A percentile compares a stretch with the other conserved stretches of the same genome.
Evolutionary conservation across 2,329 filamentous ascomycete genomes (phyloP).

Genomic region (Rhinocladiella similis): DNA sequence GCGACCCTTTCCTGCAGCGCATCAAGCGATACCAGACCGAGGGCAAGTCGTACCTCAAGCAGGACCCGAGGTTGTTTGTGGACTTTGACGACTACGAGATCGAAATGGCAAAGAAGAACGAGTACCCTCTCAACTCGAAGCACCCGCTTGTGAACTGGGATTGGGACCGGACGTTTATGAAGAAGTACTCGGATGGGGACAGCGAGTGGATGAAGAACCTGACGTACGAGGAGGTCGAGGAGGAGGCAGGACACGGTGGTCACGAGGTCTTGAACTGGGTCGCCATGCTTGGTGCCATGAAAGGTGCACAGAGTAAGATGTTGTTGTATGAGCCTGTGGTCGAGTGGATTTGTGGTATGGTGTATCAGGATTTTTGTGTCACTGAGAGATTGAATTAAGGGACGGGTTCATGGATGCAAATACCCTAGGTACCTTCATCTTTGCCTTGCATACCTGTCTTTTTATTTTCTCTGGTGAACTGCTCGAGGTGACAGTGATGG

Average conservation of each 20-base stretch:
- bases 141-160: constrained; percentile 34
- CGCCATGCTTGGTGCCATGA: constrained; percentile 21
- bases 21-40: constrained; percentile 35
- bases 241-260: constrained; percentile 27
- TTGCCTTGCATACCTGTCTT: too few relatives aligned
- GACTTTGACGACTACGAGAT: constrained; percentile 35
- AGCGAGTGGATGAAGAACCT: constrained; percentile 26
- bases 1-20: constrained; percentile 32
- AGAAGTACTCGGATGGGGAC: constrained; percentile 28
- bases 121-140: constrained; percentile 34
- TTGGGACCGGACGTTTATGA: constrained; percentile 33
- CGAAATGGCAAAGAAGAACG: constrained; percentile 35
- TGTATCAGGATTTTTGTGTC: constrained; percentile 17
- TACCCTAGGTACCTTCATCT: too few relatives aligned
- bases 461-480: too few relatives aligned
- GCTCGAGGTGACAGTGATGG: too few relatives aligned
- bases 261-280: constrained; percentile 30
- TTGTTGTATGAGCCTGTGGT: constrained; percentile 20
- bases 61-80: constrained; percentile 32
- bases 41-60: constrained; percentile 29
- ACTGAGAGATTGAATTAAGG: constrained; percentile 3
- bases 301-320: constrained; percentile 12
- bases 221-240: constrained; percentile 28
- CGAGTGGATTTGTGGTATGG: constrained; percentile 22
- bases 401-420: too few relatives aligned